Evolutionary conservation across 1,284 basidiomycete species (phyloP).

Genomic region (Marasmius fiardii): DNA sequence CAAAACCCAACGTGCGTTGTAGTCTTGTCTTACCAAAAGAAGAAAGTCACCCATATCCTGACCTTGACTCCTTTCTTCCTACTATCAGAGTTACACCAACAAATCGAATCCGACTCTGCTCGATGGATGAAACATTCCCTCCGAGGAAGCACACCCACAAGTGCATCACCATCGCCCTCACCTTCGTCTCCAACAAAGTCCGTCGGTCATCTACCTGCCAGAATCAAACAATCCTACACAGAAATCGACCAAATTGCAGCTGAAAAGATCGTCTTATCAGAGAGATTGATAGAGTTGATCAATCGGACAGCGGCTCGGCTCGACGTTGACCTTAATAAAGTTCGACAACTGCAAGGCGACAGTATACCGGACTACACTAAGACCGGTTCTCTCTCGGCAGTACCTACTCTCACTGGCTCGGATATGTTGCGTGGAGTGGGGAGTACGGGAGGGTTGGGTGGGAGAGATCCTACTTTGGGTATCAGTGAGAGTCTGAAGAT

Average conservation of each 20-base stretch:
- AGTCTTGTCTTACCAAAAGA: neutral
- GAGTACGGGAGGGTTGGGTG: slow-evolving; percentile 21
- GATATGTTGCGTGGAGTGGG: slow-evolving; percentile 10
- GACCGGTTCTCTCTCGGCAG: neutral
- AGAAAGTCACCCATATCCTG: neutral
- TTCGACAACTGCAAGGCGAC: slow-evolving; percentile 55
- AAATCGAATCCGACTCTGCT: slow-evolving; percentile 49
- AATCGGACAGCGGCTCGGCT: slow-evolving; percentile 48
- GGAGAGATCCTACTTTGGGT: slow-evolving; percentile 41
- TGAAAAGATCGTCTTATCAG: slow-evolving; percentile 54
- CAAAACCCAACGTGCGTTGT: slow-evolving; percentile 43
- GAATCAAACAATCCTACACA: slow-evolving; percentile 37
- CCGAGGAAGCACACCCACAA: slow-evolving; percentile 25
- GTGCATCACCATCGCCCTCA: slow-evolving; percentile 23
- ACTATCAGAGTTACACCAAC: slow-evolving; percentile 46
- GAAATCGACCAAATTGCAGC: slow-evolving; percentile 44
- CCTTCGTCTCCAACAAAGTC: slow-evolving; percentile 29
- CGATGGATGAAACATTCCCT: slow-evolving; percentile 51
- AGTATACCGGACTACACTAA: neutral
- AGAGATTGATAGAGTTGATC: slow-evolving; percentile 50
- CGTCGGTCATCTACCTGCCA: slow-evolving; percentile 34
- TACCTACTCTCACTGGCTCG: slow-evolving; percentile 8
- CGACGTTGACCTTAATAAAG: slow-evolving; percentile 53
- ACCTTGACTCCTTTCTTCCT: neutral
- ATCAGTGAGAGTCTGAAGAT: slow-evolving; percentile 48